Conservation (phyloP, 1,139 yeast genomes). For the Yamadazyma taylorii region DNA sequence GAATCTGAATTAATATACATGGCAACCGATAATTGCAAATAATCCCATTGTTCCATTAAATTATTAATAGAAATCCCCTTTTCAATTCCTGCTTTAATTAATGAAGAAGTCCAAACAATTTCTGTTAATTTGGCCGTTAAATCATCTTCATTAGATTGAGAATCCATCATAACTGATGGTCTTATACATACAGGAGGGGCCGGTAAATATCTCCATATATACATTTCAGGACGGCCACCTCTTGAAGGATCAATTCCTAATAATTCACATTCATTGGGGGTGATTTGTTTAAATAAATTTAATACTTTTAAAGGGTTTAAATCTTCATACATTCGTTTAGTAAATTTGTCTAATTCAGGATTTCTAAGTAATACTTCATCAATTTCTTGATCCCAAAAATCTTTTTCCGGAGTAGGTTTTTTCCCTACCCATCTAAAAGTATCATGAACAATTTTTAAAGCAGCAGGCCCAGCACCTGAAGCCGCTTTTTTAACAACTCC, state of each 20-base stretch:
- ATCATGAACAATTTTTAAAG: constrained; percentile 92
- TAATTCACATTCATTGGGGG: constrained; percentile 86
- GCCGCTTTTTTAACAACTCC: constrained; percentile 99
- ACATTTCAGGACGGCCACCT: constrained; percentile 95
- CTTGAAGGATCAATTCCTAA: constrained; percentile 85
- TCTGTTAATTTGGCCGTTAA: constrained; percentile 94
- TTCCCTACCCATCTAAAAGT: constrained; percentile 96
- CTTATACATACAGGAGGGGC: constrained; percentile 99
- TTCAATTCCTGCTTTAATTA: constrained; percentile 91
- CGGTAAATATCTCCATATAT: constrained; percentile 94
- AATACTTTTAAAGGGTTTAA: constrained; percentile 89
- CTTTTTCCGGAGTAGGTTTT: constrained; percentile 81
- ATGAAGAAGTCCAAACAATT: constrained; percentile 92
- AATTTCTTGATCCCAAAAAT: constrained; percentile 83
- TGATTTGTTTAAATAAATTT: constrained; percentile 80
- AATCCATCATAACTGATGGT: constrained; percentile 95
- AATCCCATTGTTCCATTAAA: constrained; percentile 99
- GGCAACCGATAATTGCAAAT: constrained; percentile 90
- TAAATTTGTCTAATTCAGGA: constrained; percentile 88
- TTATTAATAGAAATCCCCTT: constrained; percentile 91
- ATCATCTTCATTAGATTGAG: constrained; percentile 95
- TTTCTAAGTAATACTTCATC: constrained; percentile 66
- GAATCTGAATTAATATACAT: constrained; percentile 97
- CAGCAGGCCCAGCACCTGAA: constrained; percentile 86
- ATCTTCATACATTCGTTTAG: constrained; percentile 88